Evolutionary conservation across 1,284 basidiomycete species (phyloP).

Genomic region (Austroboletus niveus): DNA sequence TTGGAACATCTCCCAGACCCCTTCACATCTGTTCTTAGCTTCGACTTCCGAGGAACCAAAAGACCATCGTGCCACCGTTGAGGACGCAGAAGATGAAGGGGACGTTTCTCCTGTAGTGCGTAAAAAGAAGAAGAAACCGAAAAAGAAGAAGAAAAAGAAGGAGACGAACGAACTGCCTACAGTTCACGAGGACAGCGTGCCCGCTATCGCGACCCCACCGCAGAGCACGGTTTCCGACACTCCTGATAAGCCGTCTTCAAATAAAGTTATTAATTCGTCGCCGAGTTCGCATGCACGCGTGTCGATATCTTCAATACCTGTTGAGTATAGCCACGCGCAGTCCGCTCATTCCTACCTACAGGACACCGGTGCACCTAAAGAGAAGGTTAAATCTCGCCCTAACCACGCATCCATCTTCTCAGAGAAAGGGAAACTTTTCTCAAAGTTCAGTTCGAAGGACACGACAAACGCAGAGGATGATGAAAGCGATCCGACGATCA

Average conservation of each 20-base stretch:
- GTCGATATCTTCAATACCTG: conserved; percentile 47
- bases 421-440: conserved; percentile 50
- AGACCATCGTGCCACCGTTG: conserved; percentile 52
- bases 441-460: conserved; percentile 43
- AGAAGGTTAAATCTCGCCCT: conserved; percentile 67
- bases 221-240: conserved; percentile 18
- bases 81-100: conserved; percentile 68
- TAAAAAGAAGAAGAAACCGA: conserved; percentile 67
- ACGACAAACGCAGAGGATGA: conserved; percentile 37
- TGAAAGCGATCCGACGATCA: conserved; percentile 33
- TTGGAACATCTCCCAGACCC: not conserved
- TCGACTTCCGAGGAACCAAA: conserved; percentile 24
- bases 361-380: conserved; percentile 47
- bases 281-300: conserved; percentile 31
- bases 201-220: conserved; percentile 19
- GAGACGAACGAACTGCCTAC: conserved; percentile 33
- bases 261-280: conserved; percentile 24
- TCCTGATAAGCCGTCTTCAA: conserved; percentile 12
- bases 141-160: conserved; percentile 78
- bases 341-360: conserved; percentile 70
- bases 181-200: conserved; percentile 17
- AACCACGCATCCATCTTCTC: conserved; percentile 52
- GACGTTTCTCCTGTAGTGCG: conserved; percentile 26
- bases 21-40: conserved; percentile 8
- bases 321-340: conserved; percentile 52